These are phyloP conservation scores for Torulaspora quercuum DNA, from an alignment of 805 yeast species.

Conservation along the genomic window DNA sequence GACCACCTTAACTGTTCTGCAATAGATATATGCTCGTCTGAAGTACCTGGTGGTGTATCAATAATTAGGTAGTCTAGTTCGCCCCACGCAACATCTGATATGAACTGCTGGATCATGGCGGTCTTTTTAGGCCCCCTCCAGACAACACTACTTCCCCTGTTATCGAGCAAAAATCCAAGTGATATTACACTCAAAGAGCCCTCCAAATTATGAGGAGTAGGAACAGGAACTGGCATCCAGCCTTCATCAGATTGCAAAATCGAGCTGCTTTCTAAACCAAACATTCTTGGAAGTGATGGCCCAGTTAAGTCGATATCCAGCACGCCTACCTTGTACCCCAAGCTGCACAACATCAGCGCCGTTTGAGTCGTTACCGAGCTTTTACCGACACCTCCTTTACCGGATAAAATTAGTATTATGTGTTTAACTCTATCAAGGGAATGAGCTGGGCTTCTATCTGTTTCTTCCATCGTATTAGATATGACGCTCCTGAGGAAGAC, in stretches of 20 bases:
- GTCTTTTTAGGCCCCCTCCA: conserved; percentile 99
- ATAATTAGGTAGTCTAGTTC: conserved; percentile 68
- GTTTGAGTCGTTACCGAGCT: conserved; percentile 93
- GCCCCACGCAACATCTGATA: conserved; percentile 91
- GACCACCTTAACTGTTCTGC: conserved; percentile 80
- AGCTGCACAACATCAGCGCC: conserved; percentile 70
- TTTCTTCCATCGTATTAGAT: conserved; percentile 8
- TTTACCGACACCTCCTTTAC: conserved; percentile 97
- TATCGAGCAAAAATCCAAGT: conserved; percentile 77
- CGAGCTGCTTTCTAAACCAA: conserved; percentile 77
- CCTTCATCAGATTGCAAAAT: conserved; percentile 79
- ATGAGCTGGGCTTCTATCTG: conserved; percentile 23
- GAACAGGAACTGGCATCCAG: conserved; percentile 81
- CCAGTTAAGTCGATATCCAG: conserved; percentile 95
- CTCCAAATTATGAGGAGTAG: conserved; percentile 32
- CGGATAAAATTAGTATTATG: conserved; percentile 78
- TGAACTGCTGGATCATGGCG: conserved; percentile 93
- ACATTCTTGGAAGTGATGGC: conserved; percentile 94
- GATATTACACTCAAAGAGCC: conserved; percentile 70
- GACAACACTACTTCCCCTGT: conserved; percentile 86
- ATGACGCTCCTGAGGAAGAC: neutral
- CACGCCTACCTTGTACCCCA: conserved; percentile 85
- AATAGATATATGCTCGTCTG: conserved; percentile 95
- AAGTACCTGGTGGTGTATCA: conserved; percentile 98
- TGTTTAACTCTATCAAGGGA: conserved; percentile 60